Evolutionary conservation across 192 early-diverging fungal species (phyloP).

Genomic region (Glomus cerebriforme): DNA sequence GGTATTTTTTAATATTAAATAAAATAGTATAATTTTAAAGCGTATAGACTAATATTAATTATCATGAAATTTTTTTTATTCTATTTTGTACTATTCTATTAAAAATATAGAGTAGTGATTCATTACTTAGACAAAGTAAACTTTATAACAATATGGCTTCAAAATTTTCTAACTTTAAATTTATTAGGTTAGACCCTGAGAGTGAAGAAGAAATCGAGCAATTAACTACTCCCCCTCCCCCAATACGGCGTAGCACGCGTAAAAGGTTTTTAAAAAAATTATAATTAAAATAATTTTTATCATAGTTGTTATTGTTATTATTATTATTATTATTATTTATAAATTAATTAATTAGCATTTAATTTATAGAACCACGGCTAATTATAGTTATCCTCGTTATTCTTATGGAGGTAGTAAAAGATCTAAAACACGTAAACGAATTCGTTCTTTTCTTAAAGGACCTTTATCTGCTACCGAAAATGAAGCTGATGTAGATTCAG

Average conservation of each 20-base stretch:
- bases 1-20: neutral
- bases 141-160: neutral
- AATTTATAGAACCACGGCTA: neutral
- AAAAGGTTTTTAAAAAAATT: neutral
- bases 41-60: neutral
- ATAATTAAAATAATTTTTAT: neutral
- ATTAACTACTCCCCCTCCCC: neutral
- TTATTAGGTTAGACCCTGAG: neutral
- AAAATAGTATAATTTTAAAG: neutral
- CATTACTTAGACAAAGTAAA: neutral
- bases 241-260: neutral
- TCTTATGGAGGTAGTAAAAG: neutral
- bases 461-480: neutral
- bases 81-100: neutral
- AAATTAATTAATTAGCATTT: neutral
- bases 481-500: constrained; percentile 2
- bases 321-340: neutral
- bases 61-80: too few species aligned
- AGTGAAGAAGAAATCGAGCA: neutral
- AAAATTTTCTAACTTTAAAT: neutral
- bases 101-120: neutral
- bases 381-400: neutral
- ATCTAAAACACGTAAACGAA: neutral
- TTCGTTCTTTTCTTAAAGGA: neutral
- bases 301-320: too few species aligned